Evolutionary conservation across 108 stramenopile genomes (phyloP), one percentile per base, ranked within the genome.

Genomic region (Conticribra guillardii): DNA sequence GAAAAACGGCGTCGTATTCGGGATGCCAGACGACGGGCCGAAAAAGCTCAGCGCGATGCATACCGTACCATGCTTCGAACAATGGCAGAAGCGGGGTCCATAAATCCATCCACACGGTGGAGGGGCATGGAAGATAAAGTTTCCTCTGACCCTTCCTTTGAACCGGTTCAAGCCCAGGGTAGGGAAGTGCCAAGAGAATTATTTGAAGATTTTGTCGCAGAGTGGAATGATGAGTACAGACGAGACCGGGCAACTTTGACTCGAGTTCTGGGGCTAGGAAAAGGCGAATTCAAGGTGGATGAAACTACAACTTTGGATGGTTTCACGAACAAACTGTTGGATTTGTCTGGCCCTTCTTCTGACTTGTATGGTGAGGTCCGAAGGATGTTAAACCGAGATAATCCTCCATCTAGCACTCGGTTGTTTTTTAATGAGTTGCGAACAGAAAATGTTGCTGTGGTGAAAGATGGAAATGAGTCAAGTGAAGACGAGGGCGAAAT

Each of bases 401-500:
- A 80, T 69, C 84, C 87, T 21, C 74, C 91, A 24, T 91, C 90
- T n/a, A 88, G 88, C 70, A 80, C 80, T 8, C 54, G 44, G 14
- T 21, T 94, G 11, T 87, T 88, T 30, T 94, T 73, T 62, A 75
- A 90, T 27, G 92, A 93, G 61, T 46, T 85, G 14, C 51, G 34
- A 45, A 57, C 46, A 19, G 56, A 53, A 55, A 60, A 51, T 66
- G 30, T 48, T 56, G 30, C 51, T 34, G 58, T 51, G 21, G 28
- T 66, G 14, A 18, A 47, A 3, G 44, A 75, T 24, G 31, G 61
- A 16, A 80, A 81, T 22, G 88, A 88, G 55, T 91, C 89, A n/a
- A 91, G 90, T 57, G 93, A 94, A 73, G 93, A 94, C 54, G 93
- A 94, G 76, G 93, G 93, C 19, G 93, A 94, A 72, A 94, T 94